Evolutionary conservation across 192 early-diverging fungal genomes (phyloP), one percentile per base, ranked within the genome.

Genomic region (Backusella luteola): DNA sequence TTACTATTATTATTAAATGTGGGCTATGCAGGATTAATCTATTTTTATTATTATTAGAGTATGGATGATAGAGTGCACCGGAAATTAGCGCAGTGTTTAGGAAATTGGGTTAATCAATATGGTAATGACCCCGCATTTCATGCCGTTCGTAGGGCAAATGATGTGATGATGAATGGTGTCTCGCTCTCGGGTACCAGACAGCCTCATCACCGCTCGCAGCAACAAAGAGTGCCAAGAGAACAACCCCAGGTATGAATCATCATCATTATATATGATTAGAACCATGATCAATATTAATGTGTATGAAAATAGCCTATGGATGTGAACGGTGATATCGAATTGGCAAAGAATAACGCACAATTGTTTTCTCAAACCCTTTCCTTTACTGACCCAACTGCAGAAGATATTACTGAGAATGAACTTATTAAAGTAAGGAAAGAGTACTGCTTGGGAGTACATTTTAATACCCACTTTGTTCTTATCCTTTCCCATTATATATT

Each of bases 321-420:
- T 52, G 79, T 86, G 21, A 39, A 81, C 12, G 82, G 77, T 21
- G 86, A 86, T 71, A 86, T 86, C 29, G 88, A 88, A 67, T 14
- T 89, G 21, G 84, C 86, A 34, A 87, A 84, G 69, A 89, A 86
- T 59, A 87, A 79, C 73, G 82, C 85, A 3, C 88, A 89, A 67
- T 80, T 89, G 67, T 42, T 89, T 46, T 77, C 79, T 15, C 85
- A 89, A 63, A 87, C 88, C 0, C 71, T 89, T n/a, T 86, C 88
- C 2, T 89, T 89, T 67, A 87, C 88, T 12, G 85, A 89, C 68
- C 88, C 88, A 6, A 85, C 83, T 12, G 32, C 73, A 21, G 88
- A 89, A 69, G 88, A 87, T 36, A 84, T 89, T 38, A 80, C 84
- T 41, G 82, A 89, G 66, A 89, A 89, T 73, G 84, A 81, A 15